Percentiles rank a stretch among this genome's conserved stretches.
Conservation (phyloP, 192 early-diverging fungal species). For the Pecoramyces ruminantium region DNA sequence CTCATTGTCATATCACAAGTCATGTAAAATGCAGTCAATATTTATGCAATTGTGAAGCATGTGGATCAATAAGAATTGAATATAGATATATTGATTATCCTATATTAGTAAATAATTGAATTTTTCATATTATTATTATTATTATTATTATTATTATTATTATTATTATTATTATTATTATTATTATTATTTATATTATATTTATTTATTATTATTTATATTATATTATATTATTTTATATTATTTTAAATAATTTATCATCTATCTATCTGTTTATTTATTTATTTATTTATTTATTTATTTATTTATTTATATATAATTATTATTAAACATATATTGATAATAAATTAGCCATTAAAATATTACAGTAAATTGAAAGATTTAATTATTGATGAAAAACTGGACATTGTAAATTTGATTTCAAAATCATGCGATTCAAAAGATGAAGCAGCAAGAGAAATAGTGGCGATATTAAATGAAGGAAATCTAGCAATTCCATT, state of each 20-base stretch:
- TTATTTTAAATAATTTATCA: too few species aligned
- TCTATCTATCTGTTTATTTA: too few species aligned
- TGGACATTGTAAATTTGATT: not conserved
- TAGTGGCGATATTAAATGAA: not conserved
- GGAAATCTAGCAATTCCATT: not conserved
- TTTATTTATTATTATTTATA: too few species aligned
- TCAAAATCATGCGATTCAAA: not conserved
- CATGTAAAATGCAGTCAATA: not conserved
- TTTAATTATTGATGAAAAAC: not conserved
- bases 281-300: too few species aligned
- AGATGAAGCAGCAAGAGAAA: not conserved
- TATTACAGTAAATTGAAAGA: not conserved
- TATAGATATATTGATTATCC: not conserved
- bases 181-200: too few species aligned
- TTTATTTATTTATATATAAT: too few species aligned
- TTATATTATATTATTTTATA: too few species aligned
- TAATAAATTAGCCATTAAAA: not conserved
- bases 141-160: too few species aligned
- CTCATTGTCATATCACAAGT: not conserved
- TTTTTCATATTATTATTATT: too few species aligned
- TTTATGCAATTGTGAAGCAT: not conserved
- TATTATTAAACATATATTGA: too few species aligned
- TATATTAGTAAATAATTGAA: not conserved
- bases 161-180: too few species aligned
- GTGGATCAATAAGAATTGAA: not conserved